phyloP scores from a whole-genome alignment of 148 eudicot genomes.

The Silene latifolia region DNA sequence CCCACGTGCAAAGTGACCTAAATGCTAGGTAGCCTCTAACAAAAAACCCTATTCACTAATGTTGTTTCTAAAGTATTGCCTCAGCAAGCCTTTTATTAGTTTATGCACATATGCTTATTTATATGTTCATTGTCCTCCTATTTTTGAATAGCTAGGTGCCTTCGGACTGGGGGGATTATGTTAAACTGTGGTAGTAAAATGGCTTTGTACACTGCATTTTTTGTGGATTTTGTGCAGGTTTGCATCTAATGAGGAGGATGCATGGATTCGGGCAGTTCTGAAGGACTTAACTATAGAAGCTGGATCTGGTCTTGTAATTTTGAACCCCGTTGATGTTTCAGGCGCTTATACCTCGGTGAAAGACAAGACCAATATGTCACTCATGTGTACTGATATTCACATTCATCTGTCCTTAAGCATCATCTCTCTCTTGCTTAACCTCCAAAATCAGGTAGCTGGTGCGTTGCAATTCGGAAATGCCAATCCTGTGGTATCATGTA shows the following conservation, averaged over 20 bases:
- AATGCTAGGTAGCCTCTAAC: too few species aligned
- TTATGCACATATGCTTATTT: neutral
- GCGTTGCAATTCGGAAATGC: constrained; percentile 74
- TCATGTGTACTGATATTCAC: constrained; percentile 75
- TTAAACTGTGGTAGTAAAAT: neutral
- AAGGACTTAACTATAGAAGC: constrained; percentile 87
- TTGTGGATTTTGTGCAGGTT: constrained; percentile 44
- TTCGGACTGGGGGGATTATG: neutral
- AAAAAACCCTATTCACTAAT: too few species aligned
- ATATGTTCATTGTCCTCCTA: neutral
- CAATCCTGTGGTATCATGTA: constrained; percentile 78
- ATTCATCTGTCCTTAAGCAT: constrained; percentile 83
- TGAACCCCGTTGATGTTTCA: constrained; percentile 87
- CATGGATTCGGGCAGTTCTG: constrained; percentile 77
- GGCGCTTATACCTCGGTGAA: constrained; percentile 94
- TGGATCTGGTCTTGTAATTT: constrained; percentile 90
- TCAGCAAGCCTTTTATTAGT: neutral
- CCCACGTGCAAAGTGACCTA: too few species aligned
- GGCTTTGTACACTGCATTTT: neutral
- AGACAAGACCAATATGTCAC: constrained; percentile 85
- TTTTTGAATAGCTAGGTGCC: neutral
- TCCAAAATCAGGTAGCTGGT: constrained; percentile 72
- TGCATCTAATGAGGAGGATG: constrained; percentile 93
- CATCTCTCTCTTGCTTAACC: constrained; percentile 84
- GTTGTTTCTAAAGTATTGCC: too few species aligned